These are phyloP conservation scores for Leccinum longicurvipes DNA, from an alignment of 768 basidiomycete genomes.

Conservation along the genomic window DNA sequence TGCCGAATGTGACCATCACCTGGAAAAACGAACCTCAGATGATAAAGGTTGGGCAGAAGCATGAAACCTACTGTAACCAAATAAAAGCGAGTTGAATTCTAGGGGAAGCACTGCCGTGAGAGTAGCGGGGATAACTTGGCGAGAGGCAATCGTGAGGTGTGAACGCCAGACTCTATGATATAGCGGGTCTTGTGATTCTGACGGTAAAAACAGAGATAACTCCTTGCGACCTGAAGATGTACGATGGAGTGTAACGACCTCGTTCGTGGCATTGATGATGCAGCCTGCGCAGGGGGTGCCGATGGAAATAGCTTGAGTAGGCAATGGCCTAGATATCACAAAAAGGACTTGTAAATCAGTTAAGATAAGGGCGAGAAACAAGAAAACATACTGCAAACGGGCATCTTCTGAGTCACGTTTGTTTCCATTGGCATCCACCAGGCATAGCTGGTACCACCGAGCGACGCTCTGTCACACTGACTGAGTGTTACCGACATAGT, in stretches of 20 bases:
- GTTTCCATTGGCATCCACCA: constrained; percentile 10
- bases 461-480: constrained; percentile 7
- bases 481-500: constrained; percentile 1
- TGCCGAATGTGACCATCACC: constrained; percentile 53
- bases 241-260: constrained; percentile 18
- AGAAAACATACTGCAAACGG: constrained; percentile 19
- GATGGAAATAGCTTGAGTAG: constrained; percentile 9
- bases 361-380: background rate
- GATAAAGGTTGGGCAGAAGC: background rate
- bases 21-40: constrained; percentile 19
- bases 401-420: constrained; percentile 4
- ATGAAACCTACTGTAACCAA: constrained; percentile 57
- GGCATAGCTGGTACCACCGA: constrained; percentile 20
- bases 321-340: constrained; percentile 11
- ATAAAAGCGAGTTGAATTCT: constrained; percentile 52
- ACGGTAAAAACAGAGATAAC: constrained; percentile 10
- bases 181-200: constrained; percentile 5
- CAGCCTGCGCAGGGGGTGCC: constrained; percentile 1
- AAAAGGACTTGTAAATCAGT: constrained; percentile 4
- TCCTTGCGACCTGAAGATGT: constrained; percentile 20
- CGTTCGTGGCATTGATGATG: constrained; percentile 9
- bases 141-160: background rate
- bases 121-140: constrained; percentile 4
- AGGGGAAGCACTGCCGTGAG: constrained; percentile 50
- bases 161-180: constrained; percentile 23